Percentiles rank a stretch among this genome's conserved stretches.
Evolutionary conservation across 2,329 filamentous ascomycete genomes (phyloP).

Genomic region (Penicillium thymicola): DNA sequence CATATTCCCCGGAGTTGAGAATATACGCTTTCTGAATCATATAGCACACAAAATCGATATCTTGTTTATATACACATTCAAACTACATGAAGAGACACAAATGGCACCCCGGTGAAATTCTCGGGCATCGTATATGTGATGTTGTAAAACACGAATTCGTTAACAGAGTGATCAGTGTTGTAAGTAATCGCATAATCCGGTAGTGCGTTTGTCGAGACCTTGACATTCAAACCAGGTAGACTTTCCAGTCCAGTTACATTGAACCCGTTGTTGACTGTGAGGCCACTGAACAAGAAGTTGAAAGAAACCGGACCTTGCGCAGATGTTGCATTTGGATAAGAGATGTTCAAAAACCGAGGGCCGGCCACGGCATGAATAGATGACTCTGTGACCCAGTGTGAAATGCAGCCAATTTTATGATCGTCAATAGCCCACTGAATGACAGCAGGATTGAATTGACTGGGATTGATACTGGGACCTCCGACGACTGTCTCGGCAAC

Average conservation of each 20-base stretch:
- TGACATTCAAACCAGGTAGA: constrained; percentile 11
- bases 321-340: constrained; percentile 50
- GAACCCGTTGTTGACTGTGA: constrained; percentile 47
- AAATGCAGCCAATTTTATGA: constrained; percentile 21
- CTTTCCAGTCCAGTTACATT: constrained; percentile 17
- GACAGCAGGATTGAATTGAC: constrained; percentile 58
- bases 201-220: constrained; percentile 12
- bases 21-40: not conserved
- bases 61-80: not conserved
- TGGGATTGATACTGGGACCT: constrained; percentile 51
- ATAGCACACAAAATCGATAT: not conserved
- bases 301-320: constrained; percentile 6
- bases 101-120: constrained; percentile 9
- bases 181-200: constrained; percentile 14
- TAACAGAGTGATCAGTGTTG: constrained; percentile 14
- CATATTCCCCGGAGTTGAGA: not conserved
- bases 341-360: constrained; percentile 47
- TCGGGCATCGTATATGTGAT: constrained; percentile 18
- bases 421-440: constrained; percentile 54
- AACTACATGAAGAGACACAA: constrained; percentile 8
- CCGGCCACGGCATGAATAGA: constrained; percentile 43
- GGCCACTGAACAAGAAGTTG: constrained; percentile 16
- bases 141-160: constrained; percentile 19
- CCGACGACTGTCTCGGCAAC: constrained; percentile 57
- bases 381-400: constrained; percentile 42